These are phyloP conservation scores for Elymus sibiricus DNA, from an alignment of 176 grass and related monocot species.

Conservation along the genomic window DNA sequence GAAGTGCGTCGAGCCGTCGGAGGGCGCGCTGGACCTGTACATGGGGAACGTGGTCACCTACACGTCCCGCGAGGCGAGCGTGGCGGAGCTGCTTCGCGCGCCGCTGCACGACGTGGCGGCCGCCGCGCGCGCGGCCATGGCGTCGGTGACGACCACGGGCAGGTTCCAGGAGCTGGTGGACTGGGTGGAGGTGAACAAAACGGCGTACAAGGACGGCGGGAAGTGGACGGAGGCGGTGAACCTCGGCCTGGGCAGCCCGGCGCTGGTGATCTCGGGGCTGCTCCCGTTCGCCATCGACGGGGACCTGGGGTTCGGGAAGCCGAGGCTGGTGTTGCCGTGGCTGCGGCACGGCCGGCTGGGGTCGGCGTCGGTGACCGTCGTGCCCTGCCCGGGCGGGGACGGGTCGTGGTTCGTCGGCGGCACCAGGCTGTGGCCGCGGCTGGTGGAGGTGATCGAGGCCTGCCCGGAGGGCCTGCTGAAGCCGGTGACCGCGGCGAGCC, in stretches of 20 bases:
- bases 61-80: conserved; percentile 38
- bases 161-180: conserved; percentile 70
- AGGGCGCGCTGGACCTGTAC: conserved; percentile 42
- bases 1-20: conserved; percentile 33
- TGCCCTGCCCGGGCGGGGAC: conserved; percentile 40
- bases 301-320: conserved; percentile 61
- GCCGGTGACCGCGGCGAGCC: conserved; percentile 34
- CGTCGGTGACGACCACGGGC: conserved; percentile 23
- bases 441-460: conserved; percentile 45
- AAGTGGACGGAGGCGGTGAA: conserved; percentile 79
- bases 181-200: conserved; percentile 73
- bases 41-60: conserved; percentile 67
- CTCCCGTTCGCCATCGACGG: conserved; percentile 46
- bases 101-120: conserved; percentile 32
- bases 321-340: conserved; percentile 38
- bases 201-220: conserved; percentile 45
- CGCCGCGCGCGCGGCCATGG: conserved; percentile 34
- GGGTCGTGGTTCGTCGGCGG: conserved; percentile 52
- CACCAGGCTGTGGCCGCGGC: conserved; percentile 50
- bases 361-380: conserved; percentile 12
- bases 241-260: conserved; percentile 58
- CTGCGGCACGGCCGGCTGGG: conserved; percentile 40
- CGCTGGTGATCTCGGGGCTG: conserved; percentile 46
- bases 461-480: conserved; percentile 42
- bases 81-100: conserved; percentile 29